Base-by-base conservation (phyloP, 208 protist genomes). In the Vickermania spadyakhi region DNA sequence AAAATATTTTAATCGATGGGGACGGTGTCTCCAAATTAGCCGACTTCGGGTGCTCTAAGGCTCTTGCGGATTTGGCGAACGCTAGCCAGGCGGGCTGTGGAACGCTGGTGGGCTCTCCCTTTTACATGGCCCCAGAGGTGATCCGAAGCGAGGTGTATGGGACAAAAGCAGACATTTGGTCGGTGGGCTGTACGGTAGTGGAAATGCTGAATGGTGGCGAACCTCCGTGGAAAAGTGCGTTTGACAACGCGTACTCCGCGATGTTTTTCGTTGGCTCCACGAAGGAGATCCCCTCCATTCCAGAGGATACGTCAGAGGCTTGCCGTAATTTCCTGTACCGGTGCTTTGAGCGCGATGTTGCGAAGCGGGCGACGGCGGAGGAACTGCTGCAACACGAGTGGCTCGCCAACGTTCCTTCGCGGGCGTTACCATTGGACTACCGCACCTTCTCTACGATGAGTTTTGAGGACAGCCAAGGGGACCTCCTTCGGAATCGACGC, bases 81-180 rank as follows among this genome's bases (percentile, higher is more conserved):
- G 62, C 56, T 25, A 81, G 73, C 36, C 66, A 85, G 51, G 72
- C 70, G 3, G 81, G 82, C 36, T 88, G 80, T 52, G 84, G 78
- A 23, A 86, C 81, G 11, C 69, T 88, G 45, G 74, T 83, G 2
- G 89, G 89, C 7, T 92, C 89, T 3, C 84, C 84, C 2, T 90
- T 82, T 55, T 93, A 82, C 78, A 95, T 95, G 84, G 85, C 89
- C 5, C 89, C 89, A 1, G 89, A 95, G 72, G 80, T 90, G 26
- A 90, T 95, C 52, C 79, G 79, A 29, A 91, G 76, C 52, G 84
- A 91, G 60, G 71, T 77, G 0, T 91, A 91, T 66, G 85, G 79
- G 64, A 88, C 77, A 23, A 88, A 88, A 66, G 86, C 89, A 18
- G 93, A 97, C 62, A 94, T 96, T 45, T 97, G 90, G 93, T 95